Evolutionary conservation across 805 yeast genomes (phyloP).

Genomic region (Monosporozyma yasuniensis): DNA sequence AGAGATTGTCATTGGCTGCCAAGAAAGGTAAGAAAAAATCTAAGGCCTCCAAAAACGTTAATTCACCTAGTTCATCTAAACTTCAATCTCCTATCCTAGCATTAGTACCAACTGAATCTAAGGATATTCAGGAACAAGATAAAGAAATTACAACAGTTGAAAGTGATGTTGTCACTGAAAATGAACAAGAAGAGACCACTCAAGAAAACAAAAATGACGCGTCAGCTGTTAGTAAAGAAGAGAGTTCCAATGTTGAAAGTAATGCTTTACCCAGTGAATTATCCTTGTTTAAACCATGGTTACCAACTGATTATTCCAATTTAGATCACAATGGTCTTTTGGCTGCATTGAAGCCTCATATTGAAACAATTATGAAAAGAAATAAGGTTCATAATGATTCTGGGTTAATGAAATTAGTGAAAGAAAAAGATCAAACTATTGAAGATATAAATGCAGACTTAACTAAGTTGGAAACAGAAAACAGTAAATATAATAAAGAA

Average conservation of each 20-base stretch:
- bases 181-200: not conserved
- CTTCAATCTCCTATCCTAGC: not conserved
- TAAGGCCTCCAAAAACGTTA: conserved; percentile 7
- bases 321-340: conserved; percentile 2
- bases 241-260: not conserved
- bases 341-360: conserved; percentile 7
- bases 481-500: not conserved
- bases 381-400: conserved; percentile 9
- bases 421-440: conserved; percentile 42
- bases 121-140: not conserved
- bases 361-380: not conserved
- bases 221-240: not conserved
- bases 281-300: not conserved
- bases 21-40: conserved; percentile 31
- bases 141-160: not conserved
- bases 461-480: not conserved
- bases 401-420: conserved; percentile 16
- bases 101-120: not conserved
- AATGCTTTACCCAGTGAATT: not conserved
- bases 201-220: not conserved
- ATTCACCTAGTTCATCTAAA: not conserved
- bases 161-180: not conserved
- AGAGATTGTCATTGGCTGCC: conserved; percentile 78
- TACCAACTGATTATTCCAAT: not conserved
- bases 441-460: conserved; percentile 37